Evolutionary conservation across 2,329 filamentous ascomycete species (phyloP), one percentile per base, ranked within the genome.

Genomic region (Polytolypa hystricis): DNA sequence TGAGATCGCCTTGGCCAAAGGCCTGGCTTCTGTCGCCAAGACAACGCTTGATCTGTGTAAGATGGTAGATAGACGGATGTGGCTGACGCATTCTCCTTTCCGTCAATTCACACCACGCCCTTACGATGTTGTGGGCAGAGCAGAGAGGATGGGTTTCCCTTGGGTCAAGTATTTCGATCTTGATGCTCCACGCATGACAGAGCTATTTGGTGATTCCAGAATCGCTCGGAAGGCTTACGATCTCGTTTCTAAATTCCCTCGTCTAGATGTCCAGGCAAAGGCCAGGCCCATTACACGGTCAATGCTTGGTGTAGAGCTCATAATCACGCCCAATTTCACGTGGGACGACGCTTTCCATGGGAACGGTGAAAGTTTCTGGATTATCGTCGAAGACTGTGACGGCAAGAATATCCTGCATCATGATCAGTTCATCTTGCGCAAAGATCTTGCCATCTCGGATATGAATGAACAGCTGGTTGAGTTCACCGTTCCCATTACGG

Each of bases 21-120:
- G 89, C 21, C 98, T 89, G 89, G 78, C 91, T 1, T 81, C 79
- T 11, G 91, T 96, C 3, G 84, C 91, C 6, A 94, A 91, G 65
- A 85, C 82, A 43, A 87, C 91, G 0, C 69, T 98, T 28, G 84
- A 94, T 50, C 72, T 98, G 36, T 98, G 93, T 66, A 98, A 98
- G 66, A 96, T 94, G 85, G 91, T 89, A 0, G 91, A 98, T 67
- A 94, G 94, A 70, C 76, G 93, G 33, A 98, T 98, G 93, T 98
- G 91, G 91, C 87, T 89, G 10, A 96, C 89, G 4, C 98, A 96
- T 91, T 84, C 85, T 25, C 91, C 93, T 8, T 69, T 98, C 20
- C 77, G 91, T 37, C 91, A 98, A 53, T 98, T 98, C 54, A 75
- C 81, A 3, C 66, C 68, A 26, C 94, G 86, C 53, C 78, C 87